These are phyloP conservation scores for Selaginella moellendorffii DNA, from an alignment of 75 land plant species.

Conservation along the genomic window DNA sequence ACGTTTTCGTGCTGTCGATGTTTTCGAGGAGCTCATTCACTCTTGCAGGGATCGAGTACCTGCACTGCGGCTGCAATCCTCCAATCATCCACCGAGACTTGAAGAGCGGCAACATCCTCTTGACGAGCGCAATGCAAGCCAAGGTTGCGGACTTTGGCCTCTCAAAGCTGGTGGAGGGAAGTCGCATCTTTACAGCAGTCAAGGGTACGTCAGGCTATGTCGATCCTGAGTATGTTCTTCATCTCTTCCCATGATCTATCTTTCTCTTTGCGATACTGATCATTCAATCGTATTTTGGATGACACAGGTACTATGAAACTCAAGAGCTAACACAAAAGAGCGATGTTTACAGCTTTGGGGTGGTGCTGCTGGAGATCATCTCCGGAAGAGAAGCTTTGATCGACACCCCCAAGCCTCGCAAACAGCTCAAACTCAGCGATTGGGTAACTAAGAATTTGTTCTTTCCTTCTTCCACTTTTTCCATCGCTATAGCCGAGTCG, in stretches of 20 bases:
- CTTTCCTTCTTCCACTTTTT: not conserved
- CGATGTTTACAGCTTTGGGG: too few species aligned
- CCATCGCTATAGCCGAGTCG: not conserved
- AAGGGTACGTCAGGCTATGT: conserved; percentile 12
- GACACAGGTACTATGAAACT: not conserved
- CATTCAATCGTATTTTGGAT: not conserved
- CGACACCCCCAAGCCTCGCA: not conserved
- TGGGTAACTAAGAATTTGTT: not conserved
- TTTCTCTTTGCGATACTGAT: too few species aligned
- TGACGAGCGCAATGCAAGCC: conserved; percentile 5
- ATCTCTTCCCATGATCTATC: too few species aligned
- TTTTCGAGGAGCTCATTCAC: not conserved
- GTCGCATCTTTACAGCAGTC: conserved; percentile 1
- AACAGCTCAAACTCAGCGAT: not conserved
- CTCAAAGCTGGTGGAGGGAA: conserved; percentile 1
- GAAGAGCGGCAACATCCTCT: too few species aligned
- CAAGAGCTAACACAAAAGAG: not conserved
- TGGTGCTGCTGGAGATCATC: not conserved
- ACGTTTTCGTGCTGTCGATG: not conserved
- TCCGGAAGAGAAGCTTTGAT: not conserved
- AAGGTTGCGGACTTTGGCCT: conserved; percentile 10
- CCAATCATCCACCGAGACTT: too few species aligned
- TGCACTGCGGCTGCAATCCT: too few species aligned
- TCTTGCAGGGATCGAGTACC: too few species aligned
- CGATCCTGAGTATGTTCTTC: conserved; percentile 8